Base-by-base conservation (phyloP, 768 basidiomycete genomes). In the Chalciporus pseudorubinellus region DNA sequence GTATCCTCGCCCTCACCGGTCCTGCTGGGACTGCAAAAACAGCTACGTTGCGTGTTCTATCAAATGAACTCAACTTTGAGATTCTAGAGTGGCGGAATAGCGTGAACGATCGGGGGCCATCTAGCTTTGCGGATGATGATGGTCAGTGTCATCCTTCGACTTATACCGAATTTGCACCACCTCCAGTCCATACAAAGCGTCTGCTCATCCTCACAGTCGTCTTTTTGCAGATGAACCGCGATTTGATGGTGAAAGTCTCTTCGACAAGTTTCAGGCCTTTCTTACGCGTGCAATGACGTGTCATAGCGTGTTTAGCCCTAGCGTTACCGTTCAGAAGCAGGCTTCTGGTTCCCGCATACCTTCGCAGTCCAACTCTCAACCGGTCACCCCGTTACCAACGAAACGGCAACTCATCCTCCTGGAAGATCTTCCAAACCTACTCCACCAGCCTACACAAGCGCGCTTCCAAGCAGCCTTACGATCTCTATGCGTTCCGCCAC, bases 1-100 rank as follows among this genome's bases (percentile, higher is more conserved):
- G 93, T 41, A 83, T 99, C 24, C 78, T 98, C 7, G 82, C 82
- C 0, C 70, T 99, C 11, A 89, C 89, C 3, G 95, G 95, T 1
- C 91, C 92, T 0, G 85, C 95, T 8, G 95, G 95, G 1, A 82
- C 84, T 0, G 95, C 83, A 0, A 99, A 99, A 74, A 97, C 95
- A 0, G 80, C 93, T 0, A 92, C 92, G 0, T 58, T 98, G 3
- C 80, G 82, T 22, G 79, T 93, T 2, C 72, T 99, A 19, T 77
- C 90, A 0, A 71, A 71, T 14, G 91, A 95, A 60, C 70, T 95
- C 59, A 81, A 76, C 2, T 82, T 90, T 47, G 87, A 94, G 44
- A 77, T 97, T 31, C 62, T 92, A 20, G 95, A 99, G 64, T 98
- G 94, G 92, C 74, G 79, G 40, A 91, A 87, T 63, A 71, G 80